Conservation (phyloP, 495 filamentous ascomycete genomes). For the Penicillium bialowiezense region DNA sequence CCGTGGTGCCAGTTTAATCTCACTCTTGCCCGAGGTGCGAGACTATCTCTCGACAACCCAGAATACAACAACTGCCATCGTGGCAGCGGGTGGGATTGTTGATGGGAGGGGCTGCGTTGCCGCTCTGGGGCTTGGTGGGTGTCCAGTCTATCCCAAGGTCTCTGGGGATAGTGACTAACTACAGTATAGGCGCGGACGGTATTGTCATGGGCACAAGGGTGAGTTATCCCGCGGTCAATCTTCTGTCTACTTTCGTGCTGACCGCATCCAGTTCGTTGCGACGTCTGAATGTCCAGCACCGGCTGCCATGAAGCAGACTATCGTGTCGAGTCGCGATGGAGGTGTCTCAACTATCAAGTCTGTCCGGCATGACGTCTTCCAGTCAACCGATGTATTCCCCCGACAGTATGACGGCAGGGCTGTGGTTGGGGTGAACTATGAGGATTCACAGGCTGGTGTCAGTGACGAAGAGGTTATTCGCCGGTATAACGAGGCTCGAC, state of each 20-base stretch:
- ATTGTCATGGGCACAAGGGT: slow-evolving; percentile 64
- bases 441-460: slow-evolving; percentile 12
- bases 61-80: slow-evolving; percentile 45
- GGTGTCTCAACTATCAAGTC: slow-evolving; percentile 24
- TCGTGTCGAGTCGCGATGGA: slow-evolving; percentile 19
- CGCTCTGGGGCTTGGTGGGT: slow-evolving; percentile 53
- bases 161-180: neutral
- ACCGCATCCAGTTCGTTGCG: slow-evolving; percentile 17
- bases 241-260: neutral
- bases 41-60: slow-evolving; percentile 44
- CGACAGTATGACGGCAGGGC: slow-evolving; percentile 27
- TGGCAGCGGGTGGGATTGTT: slow-evolving; percentile 65
- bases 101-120: slow-evolving; percentile 61
- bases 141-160: neutral
- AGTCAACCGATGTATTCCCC: slow-evolving; percentile 27
- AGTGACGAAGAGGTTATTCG: slow-evolving; percentile 20
- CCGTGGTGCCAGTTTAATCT: slow-evolving; percentile 57
- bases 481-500: slow-evolving; percentile 22
- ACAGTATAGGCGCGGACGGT: slow-evolving; percentile 45
- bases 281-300: slow-evolving; percentile 23
- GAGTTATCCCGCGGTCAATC: neutral
- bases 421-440: slow-evolving; percentile 19
- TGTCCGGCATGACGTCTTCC: slow-evolving; percentile 17
- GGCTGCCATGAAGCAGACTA: slow-evolving; percentile 17
- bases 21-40: slow-evolving; percentile 58